Base-by-base conservation (phyloP, 2,329 filamentous ascomycete genomes). In the Claviceps pusilla region DNA sequence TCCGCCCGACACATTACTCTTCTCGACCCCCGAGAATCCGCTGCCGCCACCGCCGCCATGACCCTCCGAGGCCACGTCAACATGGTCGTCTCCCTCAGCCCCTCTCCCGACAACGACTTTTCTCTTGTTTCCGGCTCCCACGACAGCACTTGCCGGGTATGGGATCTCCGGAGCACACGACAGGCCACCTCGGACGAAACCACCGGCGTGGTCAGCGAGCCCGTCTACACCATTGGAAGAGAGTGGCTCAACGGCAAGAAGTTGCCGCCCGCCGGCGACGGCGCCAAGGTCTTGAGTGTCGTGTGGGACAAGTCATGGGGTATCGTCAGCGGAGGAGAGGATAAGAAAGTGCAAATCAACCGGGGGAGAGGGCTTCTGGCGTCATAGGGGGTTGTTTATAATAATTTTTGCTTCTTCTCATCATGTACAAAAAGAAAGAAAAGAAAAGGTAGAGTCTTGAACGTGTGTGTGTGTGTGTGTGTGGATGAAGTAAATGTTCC, bases 271-370 rank as follows among this genome's bases (percentile, higher is more conserved):
- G 84, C 82, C 7, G 90, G 90, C 2, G 87, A 93, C 56, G 89
- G 89, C 29, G 80, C 84, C 58, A 97, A 97, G 77, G 89, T 98
- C 50, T 88, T 97, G 68, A 80, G 82, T 39, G 87, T 97, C 5
- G 79, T 76, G 56, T 98, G 93, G 93, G 87, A 96, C 68, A 75
- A 77, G 66, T 79, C 82, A 7, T 82, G 94, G 65, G 94, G 93
- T 1, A 91, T 98, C 66, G 86, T 96, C 48, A 94, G 87, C 64
- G 89, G 76, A 47, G 89, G 91, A 16, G 90, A 97, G 76, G 93
- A 98, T 66, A 95, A 93, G 73, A 83, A 81, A 73, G 83, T 98
- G 63, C 93, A 98, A 74, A 82, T 98, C 57, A 96, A 98, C 69
- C 77, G 79, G 60, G 83, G 82, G 19, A 76, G 78, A 58, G 77